phyloP scores from a whole-genome alignment of 257 asterid species.

The Plectranthus barbatus region DNA sequence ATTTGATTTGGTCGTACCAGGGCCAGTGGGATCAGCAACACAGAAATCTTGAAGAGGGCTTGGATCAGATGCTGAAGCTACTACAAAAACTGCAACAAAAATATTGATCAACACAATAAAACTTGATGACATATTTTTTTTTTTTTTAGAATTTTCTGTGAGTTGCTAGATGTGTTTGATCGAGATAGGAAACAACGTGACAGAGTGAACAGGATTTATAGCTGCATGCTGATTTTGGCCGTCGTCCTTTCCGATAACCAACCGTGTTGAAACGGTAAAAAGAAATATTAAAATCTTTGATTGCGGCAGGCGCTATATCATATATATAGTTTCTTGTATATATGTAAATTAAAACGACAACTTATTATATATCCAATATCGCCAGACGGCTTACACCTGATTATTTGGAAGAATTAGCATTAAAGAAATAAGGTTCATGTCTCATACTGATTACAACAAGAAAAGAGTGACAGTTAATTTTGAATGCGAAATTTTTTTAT shows the following conservation, averaged over 20 bases:
- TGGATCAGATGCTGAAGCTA: conserved; percentile 26
- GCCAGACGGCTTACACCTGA: not conserved
- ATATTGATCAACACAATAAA: not conserved
- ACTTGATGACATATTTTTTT: not conserved
- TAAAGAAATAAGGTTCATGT: not conserved
- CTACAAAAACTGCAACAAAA: conserved; percentile 1
- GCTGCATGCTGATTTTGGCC: not conserved
- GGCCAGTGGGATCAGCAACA: conserved; percentile 24
- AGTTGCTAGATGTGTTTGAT: not conserved
- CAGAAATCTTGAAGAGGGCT: conserved; percentile 54
- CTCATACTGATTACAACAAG: too few species aligned
- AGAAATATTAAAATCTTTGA: not conserved
- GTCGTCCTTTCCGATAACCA: not conserved
- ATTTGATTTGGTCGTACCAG: conserved; percentile 11
- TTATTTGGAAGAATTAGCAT: not conserved
- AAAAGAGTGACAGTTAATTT: too few species aligned
- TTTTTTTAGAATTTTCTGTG: not conserved
- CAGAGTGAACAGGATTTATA: not conserved
- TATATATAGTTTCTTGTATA: not conserved
- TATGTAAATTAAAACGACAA: too few species aligned
- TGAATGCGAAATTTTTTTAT: too few species aligned
- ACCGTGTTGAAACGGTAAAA: conserved; percentile 4
- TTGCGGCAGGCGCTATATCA: not conserved
- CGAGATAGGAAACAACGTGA: not conserved
- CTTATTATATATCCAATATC: not conserved